Base-by-base conservation (phyloP, 2,329 filamentous ascomycete species). In the Epichloe coenophiala region DNA sequence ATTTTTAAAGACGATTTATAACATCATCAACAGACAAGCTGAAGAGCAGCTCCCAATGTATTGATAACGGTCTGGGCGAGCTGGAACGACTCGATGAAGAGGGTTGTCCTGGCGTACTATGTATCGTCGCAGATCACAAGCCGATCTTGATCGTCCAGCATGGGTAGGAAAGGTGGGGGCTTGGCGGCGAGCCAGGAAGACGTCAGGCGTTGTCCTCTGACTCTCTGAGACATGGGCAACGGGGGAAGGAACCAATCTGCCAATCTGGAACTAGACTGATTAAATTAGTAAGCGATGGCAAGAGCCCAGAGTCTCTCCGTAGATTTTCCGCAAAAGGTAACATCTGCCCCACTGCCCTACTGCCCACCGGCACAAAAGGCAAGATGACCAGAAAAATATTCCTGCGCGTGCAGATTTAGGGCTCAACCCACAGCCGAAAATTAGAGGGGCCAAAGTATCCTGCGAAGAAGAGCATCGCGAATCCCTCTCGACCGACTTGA, bases 391-490 rank as follows among this genome's bases (percentile, higher is more conserved):
- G 38, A 31, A 41, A 43, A 50, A 46, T 49, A 45, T 45, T 45
- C 19, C 41, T 21, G 36, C 44, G 48, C 48, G 53, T 53, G 51
- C 42, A 48, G 43, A 49, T 49, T 61, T 62, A 62, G 60, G 60
- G 60, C 60, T 62, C 59, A 62, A 59, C 60, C 60, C 60, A 62
- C 60, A 60, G 47, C 53, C 45, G 52, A 58, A 59, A 58, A 54
- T 53, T 50, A 50, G 51, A 48, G 48, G 48, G 48, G 48, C 44
- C 51, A 48, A 21, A 42, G 43, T 23, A 41, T 46, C 44, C 35
- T 36, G 47, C 46, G 43, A 19, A 39, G 38, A 40, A 49, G 48
- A 15, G 33, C 45, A 52, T 54, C 52, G 54, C 47, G 52, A 55
- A 51, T 46, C 48, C 33, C 47, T 49, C 47, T 37, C 3, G 27